Evolutionary conservation across 2,329 filamentous ascomycete genomes (phyloP).

Genomic region (Exophiala lecanii-corni): DNA sequence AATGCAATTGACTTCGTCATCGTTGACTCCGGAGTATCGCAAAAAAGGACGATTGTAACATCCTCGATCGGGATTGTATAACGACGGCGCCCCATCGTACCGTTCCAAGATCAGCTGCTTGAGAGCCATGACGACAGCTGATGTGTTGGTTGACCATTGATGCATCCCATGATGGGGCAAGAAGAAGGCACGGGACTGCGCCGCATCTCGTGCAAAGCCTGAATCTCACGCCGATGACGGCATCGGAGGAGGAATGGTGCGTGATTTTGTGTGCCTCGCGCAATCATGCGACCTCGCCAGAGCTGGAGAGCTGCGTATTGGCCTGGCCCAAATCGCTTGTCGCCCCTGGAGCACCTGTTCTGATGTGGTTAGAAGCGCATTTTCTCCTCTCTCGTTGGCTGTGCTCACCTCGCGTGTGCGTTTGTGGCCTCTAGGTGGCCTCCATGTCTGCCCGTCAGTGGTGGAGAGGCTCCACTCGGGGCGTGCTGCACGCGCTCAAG

Average conservation of each 20-base stretch:
- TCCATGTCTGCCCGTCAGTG: too few relatives aligned
- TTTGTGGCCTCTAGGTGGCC: too few relatives aligned
- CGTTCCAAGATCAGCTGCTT: too few relatives aligned
- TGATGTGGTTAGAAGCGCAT: conserved; percentile 7
- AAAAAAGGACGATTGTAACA: too few relatives aligned
- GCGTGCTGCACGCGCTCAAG: neutral
- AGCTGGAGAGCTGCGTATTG: neutral
- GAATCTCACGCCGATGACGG: conserved; percentile 14
- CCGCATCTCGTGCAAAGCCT: conserved; percentile 13
- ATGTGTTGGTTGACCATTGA: conserved; percentile 6
- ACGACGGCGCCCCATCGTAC: too few relatives aligned
- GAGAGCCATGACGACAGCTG: conserved; percentile 12
- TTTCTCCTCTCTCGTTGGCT: too few relatives aligned
- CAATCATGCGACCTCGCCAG: conserved; percentile 12
- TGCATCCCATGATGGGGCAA: conserved; percentile 5
- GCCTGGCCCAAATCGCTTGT: neutral
- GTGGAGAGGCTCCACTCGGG: conserved; percentile 1
- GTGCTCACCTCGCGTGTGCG: too few relatives aligned
- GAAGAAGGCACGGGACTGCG: conserved; percentile 11
- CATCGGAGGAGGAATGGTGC: conserved; percentile 13
- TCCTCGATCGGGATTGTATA: too few relatives aligned
- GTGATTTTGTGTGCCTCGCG: conserved; percentile 14
- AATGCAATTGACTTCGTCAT: too few relatives aligned
- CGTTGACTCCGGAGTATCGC: too few relatives aligned
- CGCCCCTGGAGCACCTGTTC: conserved; percentile 10